Evolutionary conservation across 495 filamentous ascomycete genomes (phyloP).

Genomic region (Aspergillus affinis): DNA sequence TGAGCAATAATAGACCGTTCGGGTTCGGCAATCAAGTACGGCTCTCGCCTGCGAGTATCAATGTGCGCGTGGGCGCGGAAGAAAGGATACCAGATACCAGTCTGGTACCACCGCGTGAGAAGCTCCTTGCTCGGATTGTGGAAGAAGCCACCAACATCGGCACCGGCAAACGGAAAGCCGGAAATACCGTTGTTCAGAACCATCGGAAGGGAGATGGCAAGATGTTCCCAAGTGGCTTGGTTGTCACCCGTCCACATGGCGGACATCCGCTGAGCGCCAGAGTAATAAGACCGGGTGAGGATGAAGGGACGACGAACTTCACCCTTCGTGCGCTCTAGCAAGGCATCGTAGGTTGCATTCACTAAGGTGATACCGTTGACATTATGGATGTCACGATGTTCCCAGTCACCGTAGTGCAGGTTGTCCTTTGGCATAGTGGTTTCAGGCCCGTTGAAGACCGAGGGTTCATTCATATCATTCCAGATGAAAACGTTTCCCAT

Average conservation of each 20-base stretch:
- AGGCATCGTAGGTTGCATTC: constrained; percentile 84
- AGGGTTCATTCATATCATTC: constrained; percentile 99
- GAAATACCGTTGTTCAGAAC: constrained; percentile 86
- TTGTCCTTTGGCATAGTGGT: constrained; percentile 97
- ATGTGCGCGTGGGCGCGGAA: constrained; percentile 98
- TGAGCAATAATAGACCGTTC: constrained; percentile 83
- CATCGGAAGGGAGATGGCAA: constrained; percentile 86
- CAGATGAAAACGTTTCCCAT: constrained; percentile 86
- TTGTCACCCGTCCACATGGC: constrained; percentile 99
- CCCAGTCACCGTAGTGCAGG: constrained; percentile 86
- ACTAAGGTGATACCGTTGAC: constrained; percentile 90
- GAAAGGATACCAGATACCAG: constrained; percentile 97
- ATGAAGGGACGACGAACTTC: constrained; percentile 83
- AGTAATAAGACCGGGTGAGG: constrained; percentile 86
- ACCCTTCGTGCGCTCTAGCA: constrained; percentile 76
- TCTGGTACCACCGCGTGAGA: constrained; percentile 91
- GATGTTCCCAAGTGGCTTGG: constrained; percentile 88
- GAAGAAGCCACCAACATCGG: constrained; percentile 97
- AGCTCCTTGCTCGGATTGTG: constrained; percentile 92
- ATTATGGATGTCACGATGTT: constrained; percentile 96
- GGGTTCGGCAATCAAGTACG: constrained; percentile 82
- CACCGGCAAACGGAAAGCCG: constrained; percentile 91
- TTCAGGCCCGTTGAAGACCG: constrained; percentile 96
- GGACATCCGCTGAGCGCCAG: constrained; percentile 82
- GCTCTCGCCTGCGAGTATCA: constrained; percentile 89